Base-by-base conservation (phyloP, 495 filamentous ascomycete genomes). In the Penicillium malachiteum region DNA sequence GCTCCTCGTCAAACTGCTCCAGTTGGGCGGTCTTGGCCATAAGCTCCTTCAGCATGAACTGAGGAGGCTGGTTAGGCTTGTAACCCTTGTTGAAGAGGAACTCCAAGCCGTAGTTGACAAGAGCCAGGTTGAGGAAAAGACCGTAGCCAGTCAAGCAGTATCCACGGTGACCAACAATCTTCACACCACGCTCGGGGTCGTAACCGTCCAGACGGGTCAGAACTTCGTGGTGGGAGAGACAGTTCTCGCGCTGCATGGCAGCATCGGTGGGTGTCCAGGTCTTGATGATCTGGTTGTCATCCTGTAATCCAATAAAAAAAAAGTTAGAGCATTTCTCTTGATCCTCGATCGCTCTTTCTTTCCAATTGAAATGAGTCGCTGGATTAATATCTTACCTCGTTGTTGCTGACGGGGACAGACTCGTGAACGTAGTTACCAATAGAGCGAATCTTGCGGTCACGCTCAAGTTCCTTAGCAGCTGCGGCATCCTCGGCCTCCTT, bases 1-100 rank as follows among this genome's bases (percentile, higher is more conserved):
- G 72, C 66, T 97, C 92, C 70, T 98, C 94, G 61, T 97, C 94
- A 64, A 97, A 98, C 59, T 97, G 89, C 66, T 93, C 91, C 14
- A 98, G 84, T 74, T 98, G 95, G 3, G 94, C 94, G 1, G 94
- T 98, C 78, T 97, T 97, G n/a, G 91, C 94, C 95, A 97, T 97
- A 70, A 89, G 86, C 38, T 96, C 89, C 73, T 86, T 87, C 48
- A 93, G 81, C 94, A 97, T 97, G 77, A 98, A 96, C 59, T 92
- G 91, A 3, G 94, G 94, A 10, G 93, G 90, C 67, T 96, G 91
- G 51, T 94, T 87, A 3, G 91, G 85, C n/a, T 79, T 91, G 73
- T 95, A 97, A 12, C 89, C 80, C 74, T 85, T 76, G 69, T 73
- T 71, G 68, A 81, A 81, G 14, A 97, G 82, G 69, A 96, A 97